Evolutionary conservation across 2,329 filamentous ascomycete genomes (phyloP), one percentile per base, ranked within the genome.

Genomic region (Calonectria montana): DNA sequence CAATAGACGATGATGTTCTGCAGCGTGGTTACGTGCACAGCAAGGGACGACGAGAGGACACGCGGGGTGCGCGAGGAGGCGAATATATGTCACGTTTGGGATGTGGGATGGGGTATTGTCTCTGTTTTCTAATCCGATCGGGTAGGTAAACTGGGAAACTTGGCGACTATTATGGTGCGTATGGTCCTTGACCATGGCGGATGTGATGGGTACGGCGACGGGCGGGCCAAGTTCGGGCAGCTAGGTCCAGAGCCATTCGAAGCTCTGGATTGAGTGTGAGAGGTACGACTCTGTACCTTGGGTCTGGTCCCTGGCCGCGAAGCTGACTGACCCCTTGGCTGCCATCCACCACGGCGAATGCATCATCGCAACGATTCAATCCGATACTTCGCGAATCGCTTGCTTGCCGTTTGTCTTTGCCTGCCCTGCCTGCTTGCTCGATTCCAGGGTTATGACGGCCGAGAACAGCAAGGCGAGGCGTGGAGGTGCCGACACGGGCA

Each of bases 401-500:
- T 65, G 29, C 55, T 50, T 68, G 47, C 53, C 53, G 21, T 37
- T 50, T 63, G 31, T 43, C 53, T 71, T 69, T 66, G 63, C 64
- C 63, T 63, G 69, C 69, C 63, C 68, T 63, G 55, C 55, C 27
- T 71, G 64, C 63, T 23, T 71, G 21, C 64, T 48, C 48, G 69
- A 48, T 53, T 57, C 69, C 69, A 69, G 71, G 65, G 71, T 67
- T 68, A 57, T 57, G n/a, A 72, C 76, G 72, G 59, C 74, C 77
- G 47, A 65, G 75, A 75, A 76, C 66, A 76, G 76, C 70, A 79
- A 76, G 74, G 71, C 71, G 71, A 77, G 76, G 72, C 76, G 70
- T 79, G 76, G 76, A 79, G 76, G 73, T 64, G 75, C 72, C 72
- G 74, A 77, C 75, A 76, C 69, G 75, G 76, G 67, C 76, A 70